Evolutionary conservation across 176 grass and related monocot genomes (phyloP).

Genomic region (Raddia distichophylla): DNA sequence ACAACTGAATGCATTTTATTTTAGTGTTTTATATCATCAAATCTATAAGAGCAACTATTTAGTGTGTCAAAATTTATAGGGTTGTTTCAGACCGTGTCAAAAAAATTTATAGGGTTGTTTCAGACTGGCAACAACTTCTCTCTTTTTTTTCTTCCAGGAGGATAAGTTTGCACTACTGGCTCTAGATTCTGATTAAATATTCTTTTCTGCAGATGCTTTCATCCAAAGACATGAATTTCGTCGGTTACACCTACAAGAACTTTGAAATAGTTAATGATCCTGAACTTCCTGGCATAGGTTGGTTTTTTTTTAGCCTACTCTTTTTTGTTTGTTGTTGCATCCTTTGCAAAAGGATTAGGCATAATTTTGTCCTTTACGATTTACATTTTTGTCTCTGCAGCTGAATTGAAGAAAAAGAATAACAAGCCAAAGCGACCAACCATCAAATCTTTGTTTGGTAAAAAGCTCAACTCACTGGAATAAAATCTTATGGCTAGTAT

Average conservation of each 20-base stretch:
- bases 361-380: neutral
- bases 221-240: constrained; percentile 61
- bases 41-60: neutral
- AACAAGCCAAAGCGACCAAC: constrained; percentile 67
- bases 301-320: constrained; percentile 11
- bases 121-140: too few relatives aligned
- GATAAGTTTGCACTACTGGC: constrained; percentile 8
- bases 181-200: constrained; percentile 20
- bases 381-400: constrained; percentile 41
- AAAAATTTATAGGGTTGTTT: neutral
- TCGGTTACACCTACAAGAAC: constrained; percentile 61
- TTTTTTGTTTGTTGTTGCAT: constrained; percentile 1
- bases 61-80: constrained; percentile 7
- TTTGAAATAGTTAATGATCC: constrained; percentile 58
- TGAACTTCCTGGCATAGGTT: constrained; percentile 59
- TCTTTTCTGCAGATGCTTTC: constrained; percentile 55
- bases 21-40: constrained; percentile 18
- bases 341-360: constrained; percentile 10
- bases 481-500: neutral
- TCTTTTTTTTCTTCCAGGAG: too few relatives aligned
- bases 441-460: constrained; percentile 84
- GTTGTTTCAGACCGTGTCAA: constrained; percentile 1
- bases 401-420: constrained; percentile 69
- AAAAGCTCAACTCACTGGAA: neutral
- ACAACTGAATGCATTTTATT: constrained; percentile 22